Conservation (phyloP, 2,329 filamentous ascomycete species). For the Phaeomoniella chlamydospora region DNA sequence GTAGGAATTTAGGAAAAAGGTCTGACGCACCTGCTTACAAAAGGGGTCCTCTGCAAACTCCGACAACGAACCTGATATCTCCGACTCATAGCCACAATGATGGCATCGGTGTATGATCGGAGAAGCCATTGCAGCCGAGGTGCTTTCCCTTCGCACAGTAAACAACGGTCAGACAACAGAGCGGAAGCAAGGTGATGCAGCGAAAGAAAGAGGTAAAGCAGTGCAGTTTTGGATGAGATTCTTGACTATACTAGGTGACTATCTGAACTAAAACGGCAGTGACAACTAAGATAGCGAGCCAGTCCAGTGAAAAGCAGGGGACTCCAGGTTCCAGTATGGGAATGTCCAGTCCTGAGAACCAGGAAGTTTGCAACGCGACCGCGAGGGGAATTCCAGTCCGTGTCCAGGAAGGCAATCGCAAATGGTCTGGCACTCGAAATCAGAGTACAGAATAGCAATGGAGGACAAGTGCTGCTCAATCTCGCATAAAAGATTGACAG, state of each 20-base stretch:
- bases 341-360: background rate
- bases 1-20: slow-evolving; percentile 7
- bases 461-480: background rate
- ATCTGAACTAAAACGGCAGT: slow-evolving; percentile 6
- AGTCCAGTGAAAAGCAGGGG: background rate
- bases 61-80: slow-evolving; percentile 19
- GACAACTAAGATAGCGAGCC: slow-evolving; percentile 5
- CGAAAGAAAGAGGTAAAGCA: background rate
- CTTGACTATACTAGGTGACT: slow-evolving; percentile 1
- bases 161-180: background rate
- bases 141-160: background rate
- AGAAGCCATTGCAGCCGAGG: slow-evolving; percentile 17
- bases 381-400: too few species aligned
- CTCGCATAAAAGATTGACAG: background rate
- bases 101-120: slow-evolving; percentile 22
- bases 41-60: slow-evolving; percentile 21
- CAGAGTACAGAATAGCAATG: background rate
- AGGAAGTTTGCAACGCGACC: too few species aligned
- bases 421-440: background rate
- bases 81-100: slow-evolving; percentile 21
- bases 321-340: background rate
- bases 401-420: background rate
- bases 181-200: background rate
- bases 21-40: slow-evolving; percentile 23
- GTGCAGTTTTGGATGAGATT: background rate